Evolutionary conservation across 352 stramenopile genomes (phyloP), one percentile per base, ranked within the genome.

Genomic region (Halophytophthora batemanensis): DNA sequence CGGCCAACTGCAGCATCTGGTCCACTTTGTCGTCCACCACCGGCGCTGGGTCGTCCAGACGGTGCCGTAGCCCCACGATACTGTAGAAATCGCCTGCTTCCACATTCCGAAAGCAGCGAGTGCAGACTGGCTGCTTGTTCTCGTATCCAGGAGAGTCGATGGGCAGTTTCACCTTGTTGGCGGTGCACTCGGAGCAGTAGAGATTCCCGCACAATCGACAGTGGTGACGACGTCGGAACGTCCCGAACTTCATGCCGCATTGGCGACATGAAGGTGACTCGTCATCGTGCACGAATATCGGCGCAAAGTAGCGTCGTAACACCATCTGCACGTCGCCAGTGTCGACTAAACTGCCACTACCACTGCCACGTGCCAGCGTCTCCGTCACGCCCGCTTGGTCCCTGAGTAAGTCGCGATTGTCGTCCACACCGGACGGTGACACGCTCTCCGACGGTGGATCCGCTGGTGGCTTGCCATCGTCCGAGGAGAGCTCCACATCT

Each of bases 201-300:
- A 90, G 59, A 14, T 78, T 70, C 2, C 84, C 84, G 44, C 84
- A 95, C 10, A 95, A 59, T 11, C 73, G 70, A 35, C 84, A 95
- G 51, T 93, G 77, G 47, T 92, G 74, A 19, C 82, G 77, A 11
- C 82, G 77, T 21, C 82, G 76, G 34, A 93, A 79, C 7, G 87
- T 72, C 21, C 76, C 74, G 62, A 94, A 93, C 31, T 84, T 84
- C 56, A 70, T 77, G 37, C 50, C 54, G 48, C 84, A 94, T 17
- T 91, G 82, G 13, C 62, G 70, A 35, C 84, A 94, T 6, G 61
- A 61, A 6, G 59, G 49, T 3, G 54, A 67, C 7, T 81, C 54
- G 11, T 87, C 73, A 22, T 86, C 75, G 2, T 62, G 54, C 19
- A 76, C 73, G 28, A 88, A 60, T 25, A 77, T 59, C 29, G 75